phyloP scores from a whole-genome alignment of 1,284 basidiomycete species.

The Entoloma clypeatum region DNA sequence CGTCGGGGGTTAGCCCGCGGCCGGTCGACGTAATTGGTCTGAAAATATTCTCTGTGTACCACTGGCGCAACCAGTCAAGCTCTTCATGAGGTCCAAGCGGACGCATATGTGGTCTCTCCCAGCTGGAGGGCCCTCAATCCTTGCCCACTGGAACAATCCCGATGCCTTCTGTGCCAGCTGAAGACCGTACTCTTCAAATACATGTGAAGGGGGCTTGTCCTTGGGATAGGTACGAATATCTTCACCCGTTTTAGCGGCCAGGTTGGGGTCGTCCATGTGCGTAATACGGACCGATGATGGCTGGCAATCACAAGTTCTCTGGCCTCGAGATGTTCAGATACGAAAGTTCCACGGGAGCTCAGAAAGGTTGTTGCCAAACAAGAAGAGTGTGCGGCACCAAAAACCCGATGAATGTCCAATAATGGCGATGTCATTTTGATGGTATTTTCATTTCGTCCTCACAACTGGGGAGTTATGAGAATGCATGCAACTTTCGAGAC shows the following conservation, averaged over 20 bases:
- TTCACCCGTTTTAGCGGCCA: neutral
- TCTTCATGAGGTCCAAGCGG: neutral
- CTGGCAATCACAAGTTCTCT: neutral
- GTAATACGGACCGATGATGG: neutral
- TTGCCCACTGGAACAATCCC: conserved; percentile 26
- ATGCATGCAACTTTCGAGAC: conserved; percentile 3
- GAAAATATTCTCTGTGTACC: conserved; percentile 12
- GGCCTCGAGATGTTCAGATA: no score
- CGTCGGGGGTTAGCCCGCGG: conserved; percentile 18
- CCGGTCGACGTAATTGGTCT: neutral
- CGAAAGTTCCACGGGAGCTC: no score
- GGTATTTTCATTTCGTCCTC: no score
- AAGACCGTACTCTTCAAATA: neutral
- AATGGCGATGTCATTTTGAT: no score
- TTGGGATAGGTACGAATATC: neutral
- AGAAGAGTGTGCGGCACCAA: no score
- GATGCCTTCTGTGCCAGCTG: conserved; percentile 15
- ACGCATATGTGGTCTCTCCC: conserved; percentile 1
- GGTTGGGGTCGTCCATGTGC: neutral
- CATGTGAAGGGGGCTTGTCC: neutral
- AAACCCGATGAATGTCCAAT: no score
- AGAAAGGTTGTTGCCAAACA: no score
- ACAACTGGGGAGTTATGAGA: conserved; percentile 1
- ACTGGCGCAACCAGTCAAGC: neutral
- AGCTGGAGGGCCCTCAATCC: conserved; percentile 14